phyloP scores from a whole-genome alignment of 2,329 filamentous ascomycete species.

The Didymosphaeria variabile region DNA sequence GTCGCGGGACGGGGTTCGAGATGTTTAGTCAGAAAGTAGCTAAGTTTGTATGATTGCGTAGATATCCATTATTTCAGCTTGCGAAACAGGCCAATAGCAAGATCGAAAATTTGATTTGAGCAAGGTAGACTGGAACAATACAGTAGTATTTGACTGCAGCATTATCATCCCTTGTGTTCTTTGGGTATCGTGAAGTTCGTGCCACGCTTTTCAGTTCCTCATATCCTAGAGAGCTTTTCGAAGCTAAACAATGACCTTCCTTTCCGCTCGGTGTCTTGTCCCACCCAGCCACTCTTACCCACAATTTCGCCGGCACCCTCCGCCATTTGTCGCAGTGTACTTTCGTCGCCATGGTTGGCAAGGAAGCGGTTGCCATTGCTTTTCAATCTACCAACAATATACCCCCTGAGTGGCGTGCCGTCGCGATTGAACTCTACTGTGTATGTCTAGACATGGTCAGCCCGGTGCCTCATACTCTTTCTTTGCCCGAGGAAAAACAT shows the following conservation, averaged over 20 bases:
- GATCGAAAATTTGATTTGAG: too few species aligned
- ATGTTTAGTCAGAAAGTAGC: background rate
- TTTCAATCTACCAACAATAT: slow-evolving; percentile 63
- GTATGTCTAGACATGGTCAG: slow-evolving; percentile 60
- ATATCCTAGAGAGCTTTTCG: slow-evolving; percentile 30
- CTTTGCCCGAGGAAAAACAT: slow-evolving; percentile 25
- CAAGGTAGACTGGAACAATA: too few species aligned
- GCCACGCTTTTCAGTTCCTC: background rate
- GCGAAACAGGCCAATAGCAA: too few species aligned
- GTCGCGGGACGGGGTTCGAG: background rate
- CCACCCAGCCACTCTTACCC: slow-evolving; percentile 59
- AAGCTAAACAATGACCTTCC: slow-evolving; percentile 43
- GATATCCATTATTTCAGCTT: too few species aligned
- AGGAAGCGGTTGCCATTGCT: slow-evolving; percentile 61
- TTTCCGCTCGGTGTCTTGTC: slow-evolving; percentile 35
- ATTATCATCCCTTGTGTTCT: background rate
- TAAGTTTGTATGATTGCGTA: too few species aligned
- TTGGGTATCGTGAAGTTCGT: background rate
- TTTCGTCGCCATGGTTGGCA: slow-evolving; percentile 64
- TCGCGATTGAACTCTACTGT: slow-evolving; percentile 66
- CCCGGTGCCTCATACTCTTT: background rate
- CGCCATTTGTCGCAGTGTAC: slow-evolving; percentile 57
- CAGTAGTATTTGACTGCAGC: too few species aligned
- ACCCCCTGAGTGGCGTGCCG: slow-evolving; percentile 58
- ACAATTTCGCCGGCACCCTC: slow-evolving; percentile 58